Base-by-base conservation (phyloP, 2,329 filamentous ascomycete species). In the Verticillium longisporum region DNA sequence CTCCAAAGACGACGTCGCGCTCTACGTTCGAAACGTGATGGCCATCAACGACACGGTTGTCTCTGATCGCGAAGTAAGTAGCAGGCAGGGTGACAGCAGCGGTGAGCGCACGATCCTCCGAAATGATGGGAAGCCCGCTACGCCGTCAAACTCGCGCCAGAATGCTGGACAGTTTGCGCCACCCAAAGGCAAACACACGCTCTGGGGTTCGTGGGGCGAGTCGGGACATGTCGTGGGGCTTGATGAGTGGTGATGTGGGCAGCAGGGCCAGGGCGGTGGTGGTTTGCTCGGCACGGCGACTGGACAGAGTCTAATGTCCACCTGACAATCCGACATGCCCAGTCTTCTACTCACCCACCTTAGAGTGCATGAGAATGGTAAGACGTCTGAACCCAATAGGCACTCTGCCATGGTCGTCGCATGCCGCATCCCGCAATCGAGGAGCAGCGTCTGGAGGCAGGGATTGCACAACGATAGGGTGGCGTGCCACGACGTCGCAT, bases 11-110 rank as follows among this genome's bases (percentile, higher is more conserved):
- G 65, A 31, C 65, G 67, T 55, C 57, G 74, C 80, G 69, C 73
- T 89, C 54, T 91, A 89, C 71, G 75, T 72, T 61, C 78, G 87
- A 21, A 77, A 83, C 57, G 82, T 89, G 32, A 70, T 73, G 33
- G 83, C 83, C 4, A 72, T 77, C 2, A 87, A 88, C 69, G 77
- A 79, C 56, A 82, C 78, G 0, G 69, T 88, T 18, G 69, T 80
- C 4, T 69, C 71, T 26, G 83, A 87, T 70, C 65, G 75, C 13
- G 77, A 81, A 69, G 63, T 77, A 38, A 70, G 53, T 57, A 50
- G 45, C 26, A 57, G 50, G 33, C 58, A 58, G 55, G 58, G 38
- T 55, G 59, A 54, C 37, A 37, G 31, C 36, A 32, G 56, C 37
- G 18, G 34, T 26, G 13, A 58, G 32, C 55, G 15, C 55, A 36